phyloP scores from a whole-genome alignment of 345 rosid species.

The Mercurialis annua region DNA sequence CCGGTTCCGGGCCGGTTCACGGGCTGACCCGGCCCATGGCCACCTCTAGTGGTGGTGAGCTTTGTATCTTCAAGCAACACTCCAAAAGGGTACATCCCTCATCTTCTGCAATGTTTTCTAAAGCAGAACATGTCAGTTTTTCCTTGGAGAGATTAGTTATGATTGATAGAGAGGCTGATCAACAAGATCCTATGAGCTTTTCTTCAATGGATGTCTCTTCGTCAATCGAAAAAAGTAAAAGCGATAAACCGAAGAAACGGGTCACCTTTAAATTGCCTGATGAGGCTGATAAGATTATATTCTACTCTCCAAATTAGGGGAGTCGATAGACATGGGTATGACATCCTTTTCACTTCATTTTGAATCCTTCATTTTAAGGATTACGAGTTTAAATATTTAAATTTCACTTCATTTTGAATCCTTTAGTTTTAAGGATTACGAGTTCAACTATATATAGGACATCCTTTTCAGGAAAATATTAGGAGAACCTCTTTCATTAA shows the following conservation, averaged over 20 bases:
- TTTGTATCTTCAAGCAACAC: conserved; percentile 18
- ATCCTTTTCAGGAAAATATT: no score
- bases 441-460: no score
- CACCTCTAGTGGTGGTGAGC: conserved; percentile 34
- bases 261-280: conserved; percentile 45
- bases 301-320: conserved; percentile 26
- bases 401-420: no score
- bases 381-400: no score
- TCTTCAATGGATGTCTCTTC: neutral
- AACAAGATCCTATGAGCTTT: neutral
- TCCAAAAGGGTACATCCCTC: conserved; percentile 26
- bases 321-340: neutral
- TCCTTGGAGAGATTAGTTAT: conserved; percentile 16
- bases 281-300: conserved; percentile 32
- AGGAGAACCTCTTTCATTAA: no score
- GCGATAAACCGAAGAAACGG: conserved; percentile 28
- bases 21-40: conserved; percentile 29
- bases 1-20: no score
- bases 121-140: neutral
- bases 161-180: conserved; percentile 16
- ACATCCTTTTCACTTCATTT: no score
- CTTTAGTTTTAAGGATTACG: no score
- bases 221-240: conserved; percentile 22
- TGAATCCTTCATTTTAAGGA: no score
- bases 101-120: neutral